Percentiles rank a stretch among this genome's conserved stretches.
Evolutionary conservation across 2,329 filamentous ascomycete species (phyloP).

Genomic region (Aspergillus sp.): DNA sequence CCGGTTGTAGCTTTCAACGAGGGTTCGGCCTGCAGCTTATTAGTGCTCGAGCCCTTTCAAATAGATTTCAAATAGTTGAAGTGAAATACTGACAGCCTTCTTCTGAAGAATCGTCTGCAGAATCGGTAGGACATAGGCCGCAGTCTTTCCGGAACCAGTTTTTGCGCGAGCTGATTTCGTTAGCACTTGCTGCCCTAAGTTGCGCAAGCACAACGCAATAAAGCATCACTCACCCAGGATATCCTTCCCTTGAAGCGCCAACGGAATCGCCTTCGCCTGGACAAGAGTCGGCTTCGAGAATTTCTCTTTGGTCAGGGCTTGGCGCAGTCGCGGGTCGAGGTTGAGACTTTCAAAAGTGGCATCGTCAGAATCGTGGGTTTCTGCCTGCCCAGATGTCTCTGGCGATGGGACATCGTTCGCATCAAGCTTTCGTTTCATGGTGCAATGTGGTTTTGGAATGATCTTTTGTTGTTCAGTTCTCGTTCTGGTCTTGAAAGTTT

Average conservation of each 20-base stretch:
- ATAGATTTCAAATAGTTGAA: background rate
- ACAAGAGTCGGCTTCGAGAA: conserved; percentile 84
- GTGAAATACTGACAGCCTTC: conserved; percentile 52
- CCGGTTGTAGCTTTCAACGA: conserved; percentile 53
- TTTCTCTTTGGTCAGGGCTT: conserved; percentile 76
- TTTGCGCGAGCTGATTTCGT: conserved; percentile 65
- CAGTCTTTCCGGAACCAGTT: conserved; percentile 94
- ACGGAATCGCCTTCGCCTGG: conserved; percentile 78
- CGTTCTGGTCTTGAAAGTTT: conserved; percentile 20
- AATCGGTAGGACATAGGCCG: conserved; percentile 89
- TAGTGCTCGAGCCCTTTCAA: conserved; percentile 1
- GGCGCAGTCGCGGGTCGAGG: conserved; percentile 77
- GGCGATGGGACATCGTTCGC: conserved; percentile 41
- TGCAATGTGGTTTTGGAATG: conserved; percentile 2
- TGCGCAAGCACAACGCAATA: background rate
- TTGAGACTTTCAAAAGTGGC: conserved; percentile 67
- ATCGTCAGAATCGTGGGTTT: conserved; percentile 22
- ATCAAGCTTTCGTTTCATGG: conserved; percentile 47
- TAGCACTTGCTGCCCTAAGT: conserved; percentile 6
- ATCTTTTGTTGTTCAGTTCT: conserved; percentile 3
- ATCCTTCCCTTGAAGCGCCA: conserved; percentile 81
- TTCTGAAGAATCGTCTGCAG: conserved; percentile 74
- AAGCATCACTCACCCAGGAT: conserved; percentile 52
- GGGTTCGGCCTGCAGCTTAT: conserved; percentile 24
- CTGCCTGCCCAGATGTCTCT: conserved; percentile 20